Evolutionary conservation across 441 rosid species (phyloP).

Genomic region (Syzygium malaccense): DNA sequence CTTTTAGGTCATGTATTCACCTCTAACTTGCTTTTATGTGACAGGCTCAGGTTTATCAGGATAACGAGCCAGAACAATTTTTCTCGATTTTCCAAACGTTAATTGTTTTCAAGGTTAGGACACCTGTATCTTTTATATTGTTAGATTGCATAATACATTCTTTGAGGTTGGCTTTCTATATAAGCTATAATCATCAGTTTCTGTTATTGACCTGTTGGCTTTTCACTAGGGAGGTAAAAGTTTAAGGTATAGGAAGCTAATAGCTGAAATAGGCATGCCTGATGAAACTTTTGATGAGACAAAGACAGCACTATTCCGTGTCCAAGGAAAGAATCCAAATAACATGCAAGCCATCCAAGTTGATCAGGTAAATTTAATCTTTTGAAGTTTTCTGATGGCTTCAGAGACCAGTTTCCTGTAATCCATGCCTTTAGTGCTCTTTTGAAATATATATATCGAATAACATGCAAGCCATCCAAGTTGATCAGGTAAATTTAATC

Average conservation of each 20-base stretch:
- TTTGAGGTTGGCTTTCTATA: background rate
- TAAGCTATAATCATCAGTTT: background rate
- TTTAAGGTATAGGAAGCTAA: slow-evolving; percentile 43
- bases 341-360: slow-evolving; percentile 94
- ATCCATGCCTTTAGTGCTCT: background rate
- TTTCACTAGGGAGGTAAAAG: slow-evolving; percentile 66
- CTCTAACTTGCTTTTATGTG: background rate
- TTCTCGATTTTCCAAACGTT: slow-evolving; percentile 60
- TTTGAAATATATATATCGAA: background rate
- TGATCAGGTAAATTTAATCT: slow-evolving; percentile 45
- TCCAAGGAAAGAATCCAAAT: slow-evolving; percentile 69
- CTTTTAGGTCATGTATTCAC: background rate
- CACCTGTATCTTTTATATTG: background rate
- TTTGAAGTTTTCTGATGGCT: background rate
- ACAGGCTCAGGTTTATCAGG: slow-evolving; percentile 73
- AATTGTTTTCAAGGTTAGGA: slow-evolving; percentile 62
- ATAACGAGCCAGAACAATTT: slow-evolving; percentile 69
- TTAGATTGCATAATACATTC: background rate
- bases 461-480: slow-evolving; percentile 87
- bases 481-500: slow-evolving; percentile 51
- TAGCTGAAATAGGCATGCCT: slow-evolving; percentile 42
- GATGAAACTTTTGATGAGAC: slow-evolving; percentile 59
- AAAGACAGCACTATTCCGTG: slow-evolving; percentile 62
- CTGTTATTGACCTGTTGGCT: slow-evolving; percentile 2
- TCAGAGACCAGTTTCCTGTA: background rate